A percentile compares a stretch with the other conserved stretches of the same genome.
phyloP scores from a whole-genome alignment of 2,329 filamentous ascomycete genomes.

The Botrytis sinoallii region DNA sequence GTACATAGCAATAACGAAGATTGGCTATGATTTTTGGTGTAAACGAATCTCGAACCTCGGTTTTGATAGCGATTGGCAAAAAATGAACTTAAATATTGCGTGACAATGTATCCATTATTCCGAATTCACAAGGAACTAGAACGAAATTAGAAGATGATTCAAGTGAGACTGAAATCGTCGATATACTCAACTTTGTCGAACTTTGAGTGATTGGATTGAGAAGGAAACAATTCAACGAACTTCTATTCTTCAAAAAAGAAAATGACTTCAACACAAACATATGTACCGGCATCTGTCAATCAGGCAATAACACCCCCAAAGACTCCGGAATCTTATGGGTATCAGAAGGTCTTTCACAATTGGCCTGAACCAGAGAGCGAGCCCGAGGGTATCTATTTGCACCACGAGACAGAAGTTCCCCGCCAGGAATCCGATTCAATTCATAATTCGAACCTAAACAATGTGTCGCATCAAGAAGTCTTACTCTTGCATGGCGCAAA shows the following conservation, averaged over 20 bases:
- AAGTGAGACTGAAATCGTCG: not conserved
- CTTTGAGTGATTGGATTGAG: not conserved
- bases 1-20: not conserved
- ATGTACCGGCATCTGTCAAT: slow-evolving; percentile 27
- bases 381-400: slow-evolving; percentile 21
- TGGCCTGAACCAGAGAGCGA: slow-evolving; percentile 31
- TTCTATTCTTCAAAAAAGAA: not conserved
- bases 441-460: slow-evolving; percentile 17
- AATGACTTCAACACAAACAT: slow-evolving; percentile 18
- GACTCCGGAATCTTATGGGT: slow-evolving; percentile 23
- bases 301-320: slow-evolving; percentile 28
- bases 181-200: not conserved
- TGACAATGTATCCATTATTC: slow-evolving; percentile 12
- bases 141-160: not conserved
- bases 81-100: not conserved
- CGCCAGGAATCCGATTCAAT: not conserved
- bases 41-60: not conserved
- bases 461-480: slow-evolving; percentile 42
- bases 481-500: slow-evolving; percentile 50
- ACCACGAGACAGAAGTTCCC: not conserved
- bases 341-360: slow-evolving; percentile 25
- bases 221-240: not conserved
- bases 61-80: not conserved
- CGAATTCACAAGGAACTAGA: not conserved
- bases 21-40: not conserved